Base-by-base conservation (phyloP, 2,329 filamentous ascomycete species). In the Aspergillus sp. region DNA sequence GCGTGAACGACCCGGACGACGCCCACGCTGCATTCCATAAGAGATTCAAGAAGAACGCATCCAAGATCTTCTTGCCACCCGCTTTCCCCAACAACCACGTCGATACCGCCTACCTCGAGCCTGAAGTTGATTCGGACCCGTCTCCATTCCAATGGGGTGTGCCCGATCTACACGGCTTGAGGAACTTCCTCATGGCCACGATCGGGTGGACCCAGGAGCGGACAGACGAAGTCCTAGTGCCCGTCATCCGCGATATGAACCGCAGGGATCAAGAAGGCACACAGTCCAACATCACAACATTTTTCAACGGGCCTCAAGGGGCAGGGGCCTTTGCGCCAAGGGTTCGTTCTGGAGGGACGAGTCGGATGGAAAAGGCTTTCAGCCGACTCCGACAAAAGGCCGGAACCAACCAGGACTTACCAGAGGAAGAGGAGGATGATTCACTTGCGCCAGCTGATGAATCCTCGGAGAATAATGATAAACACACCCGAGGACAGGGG, bases 201-300 rank as follows among this genome's bases (percentile, higher is more conserved):
- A 88, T 98, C 54, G 93, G 93, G 0, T 98, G 93, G 93, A 83
- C 77, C 43, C 84, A 86, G 63, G 91, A 97, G 65, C 77, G 90
- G 6, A 97, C 91, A 0, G 93, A 98, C 59, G 93, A 98, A 66
- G 87, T 98, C 2, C 78, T 98, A 2, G 88, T 98, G 1, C 93
- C 93, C 0, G 94, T 98, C 1, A 93, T 98, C 50, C 79, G 84
- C 44, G 93, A 98, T 59, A 95, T 98, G 87, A 97, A 97, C 62
- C 80, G 82, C 4, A 78, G 93, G 33, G 86, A 88, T 52, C 76
- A 82, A 27, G 93, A 97, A 69, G 93, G 93, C 6, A 97, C 91
- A 12, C 93, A 98, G 72, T 84, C 83, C 46, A 98, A 98, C 56
- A 95, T 98, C 52, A 98, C 93, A n/a, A 77, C 83, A 26, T 98